Base-by-base conservation (phyloP, 306 rosid species). In the Trifolium pratense region DNA sequence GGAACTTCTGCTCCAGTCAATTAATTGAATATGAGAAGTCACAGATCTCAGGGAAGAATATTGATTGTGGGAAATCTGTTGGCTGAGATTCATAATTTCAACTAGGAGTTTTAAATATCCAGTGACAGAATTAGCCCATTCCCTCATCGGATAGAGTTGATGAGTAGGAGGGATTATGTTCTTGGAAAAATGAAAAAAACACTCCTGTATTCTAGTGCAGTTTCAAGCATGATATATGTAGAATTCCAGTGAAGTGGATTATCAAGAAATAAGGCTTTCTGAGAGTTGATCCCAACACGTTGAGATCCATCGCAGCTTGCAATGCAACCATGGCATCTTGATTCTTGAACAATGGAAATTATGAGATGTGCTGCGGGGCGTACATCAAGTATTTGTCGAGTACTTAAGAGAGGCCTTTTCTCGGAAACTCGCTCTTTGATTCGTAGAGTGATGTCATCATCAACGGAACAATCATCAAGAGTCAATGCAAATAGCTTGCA, bases 41-140 rank as follows among this genome's bases (percentile, higher is more conserved):
- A 75, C 97, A 94, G 12, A 94, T 88, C 85, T 94, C 99, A 21
- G 91, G 99, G 80, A 91, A 94, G 66, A 82, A 94, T 72, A 74
- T 87, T 91, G 23, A 94, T 91, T 5, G 97, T 89, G 25, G 91
- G 91, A 83, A 53, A 86, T 59, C 83, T 84, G 86, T 79, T 88
- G 80, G 87, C 67, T 10, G 90, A 84, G 81, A 77, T 83, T 88
- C 25, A 72, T 86, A 36, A 94, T 84, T 85, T 94, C 99, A 70
- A 86, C 88, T 55, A 94, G 72, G 82, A 91, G 95, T 79, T 91
- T 91, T 81, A 94, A 78, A 82, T 86, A 89, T 42, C 77, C 81
- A 79, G 91, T 66, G 71, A 84, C 84, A 51, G 84, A 76, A 75
- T 60, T 79, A 3, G 82, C 75, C 95, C 89, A 77, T 40, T 88